Conservation (phyloP, 2,329 filamentous ascomycete genomes). For the Davidsoniella australis region DNA sequence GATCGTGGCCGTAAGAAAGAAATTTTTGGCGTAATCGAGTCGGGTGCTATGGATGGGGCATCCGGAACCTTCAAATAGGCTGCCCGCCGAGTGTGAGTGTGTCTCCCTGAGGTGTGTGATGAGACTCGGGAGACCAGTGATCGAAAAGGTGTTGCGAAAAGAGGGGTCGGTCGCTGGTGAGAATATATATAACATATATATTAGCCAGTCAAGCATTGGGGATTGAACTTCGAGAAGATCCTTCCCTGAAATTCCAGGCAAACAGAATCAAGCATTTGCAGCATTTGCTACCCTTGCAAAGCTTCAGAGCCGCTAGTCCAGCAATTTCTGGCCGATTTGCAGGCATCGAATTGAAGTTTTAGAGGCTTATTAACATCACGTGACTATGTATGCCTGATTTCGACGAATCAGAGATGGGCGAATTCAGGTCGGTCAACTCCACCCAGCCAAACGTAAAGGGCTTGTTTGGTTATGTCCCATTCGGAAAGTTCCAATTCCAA, state of each 20-base stretch:
- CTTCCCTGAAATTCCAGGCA: constrained; percentile 9
- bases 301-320: too few species aligned
- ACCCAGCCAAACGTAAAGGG: not conserved
- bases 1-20: too few species aligned
- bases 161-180: too few species aligned
- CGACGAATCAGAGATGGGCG: constrained; percentile 7
- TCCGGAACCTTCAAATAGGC: too few species aligned
- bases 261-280: not conserved
- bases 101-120: too few species aligned
- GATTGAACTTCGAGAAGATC: not conserved
- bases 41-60: too few species aligned
- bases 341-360: not conserved
- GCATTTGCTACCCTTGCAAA: not conserved
- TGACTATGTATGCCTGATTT: not conserved
- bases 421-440: constrained; percentile 8
- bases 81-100: too few species aligned
- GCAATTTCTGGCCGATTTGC: not conserved
- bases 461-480: constrained; percentile 1
- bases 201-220: too few species aligned
- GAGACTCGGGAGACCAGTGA: too few species aligned
- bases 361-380: constrained; percentile 3
- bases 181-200: too few species aligned
- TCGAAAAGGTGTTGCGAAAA: too few species aligned
- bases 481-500: constrained; percentile 4
- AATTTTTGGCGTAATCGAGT: too few species aligned